phyloP scores from a whole-genome alignment of 1,139 yeast genomes.

The Scheffersomyces insectosa region DNA sequence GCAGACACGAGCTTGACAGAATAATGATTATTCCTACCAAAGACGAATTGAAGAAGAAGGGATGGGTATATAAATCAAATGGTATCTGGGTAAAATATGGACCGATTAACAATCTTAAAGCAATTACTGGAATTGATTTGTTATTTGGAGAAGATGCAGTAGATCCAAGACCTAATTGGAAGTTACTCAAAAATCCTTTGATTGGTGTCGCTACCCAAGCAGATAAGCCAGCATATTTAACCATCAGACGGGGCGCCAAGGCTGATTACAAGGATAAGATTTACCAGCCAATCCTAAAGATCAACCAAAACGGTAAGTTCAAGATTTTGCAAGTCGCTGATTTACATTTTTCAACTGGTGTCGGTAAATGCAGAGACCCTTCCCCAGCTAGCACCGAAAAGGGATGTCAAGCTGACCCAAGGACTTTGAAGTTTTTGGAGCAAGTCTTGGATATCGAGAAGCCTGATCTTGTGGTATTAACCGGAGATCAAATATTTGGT shows the following conservation, averaged over 20 bases:
- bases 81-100: conserved; percentile 57
- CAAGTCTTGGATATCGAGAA: conserved; percentile 65
- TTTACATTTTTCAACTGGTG: conserved; percentile 77
- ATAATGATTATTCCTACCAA: conserved; percentile 31
- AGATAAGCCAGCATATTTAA: conserved; percentile 23
- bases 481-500: conserved; percentile 87
- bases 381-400: conserved; percentile 45
- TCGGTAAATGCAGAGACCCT: conserved; percentile 74
- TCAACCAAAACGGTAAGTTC: conserved; percentile 48
- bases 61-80: conserved; percentile 37
- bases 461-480: conserved; percentile 79
- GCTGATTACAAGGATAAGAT: conserved; percentile 22
- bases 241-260: conserved; percentile 30
- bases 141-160: conserved; percentile 71
- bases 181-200: conserved; percentile 32
- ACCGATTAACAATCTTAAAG: conserved; percentile 13
- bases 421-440: conserved; percentile 63
- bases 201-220: conserved; percentile 19
- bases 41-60: conserved; percentile 28
- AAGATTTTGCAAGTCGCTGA: conserved; percentile 87
- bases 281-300: conserved; percentile 24
- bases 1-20: conserved; percentile 24
- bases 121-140: conserved; percentile 54
- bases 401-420: conserved; percentile 71
- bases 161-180: conserved; percentile 81